Percentiles rank a stretch among this genome's conserved stretches.
phyloP scores from a whole-genome alignment of 805 yeast species.

The Yarrowia osloensis region DNA sequence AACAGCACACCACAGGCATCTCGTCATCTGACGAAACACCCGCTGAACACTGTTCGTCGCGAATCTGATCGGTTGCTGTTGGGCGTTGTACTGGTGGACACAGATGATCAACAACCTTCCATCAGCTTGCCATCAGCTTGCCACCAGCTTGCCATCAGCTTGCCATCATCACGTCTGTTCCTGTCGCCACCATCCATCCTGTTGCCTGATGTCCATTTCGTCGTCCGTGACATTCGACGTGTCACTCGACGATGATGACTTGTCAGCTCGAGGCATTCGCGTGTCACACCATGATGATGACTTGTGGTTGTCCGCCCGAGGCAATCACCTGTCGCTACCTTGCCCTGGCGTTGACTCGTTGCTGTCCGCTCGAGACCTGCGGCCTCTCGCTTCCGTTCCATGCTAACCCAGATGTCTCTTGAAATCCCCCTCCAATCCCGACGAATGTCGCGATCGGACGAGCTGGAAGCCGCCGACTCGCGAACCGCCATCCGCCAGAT shows the following conservation, averaged over 20 bases:
- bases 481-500: constrained; percentile 6
- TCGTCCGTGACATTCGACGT: too few species aligned
- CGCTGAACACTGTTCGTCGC: neutral
- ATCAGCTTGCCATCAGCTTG: too few species aligned
- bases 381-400: neutral
- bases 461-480: constrained; percentile 24
- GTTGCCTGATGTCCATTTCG: too few species aligned
- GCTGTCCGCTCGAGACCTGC: neutral
- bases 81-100: too few species aligned
- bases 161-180: too few species aligned
- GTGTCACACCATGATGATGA: too few species aligned
- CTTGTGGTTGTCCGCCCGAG: neutral
- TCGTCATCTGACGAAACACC: neutral
- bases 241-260: too few species aligned
- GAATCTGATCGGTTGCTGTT: too few species aligned
- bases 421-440: constrained; percentile 20
- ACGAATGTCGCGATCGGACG: constrained; percentile 26
- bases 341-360: neutral
- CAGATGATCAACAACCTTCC: too few species aligned
- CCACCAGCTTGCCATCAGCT: too few species aligned
- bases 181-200: too few species aligned
- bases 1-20: neutral
- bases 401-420: constrained; percentile 22
- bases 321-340: neutral
- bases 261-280: too few species aligned